Evolutionary conservation across 495 filamentous ascomycete species (phyloP).

Genomic region (Glarea lozoyensis): DNA sequence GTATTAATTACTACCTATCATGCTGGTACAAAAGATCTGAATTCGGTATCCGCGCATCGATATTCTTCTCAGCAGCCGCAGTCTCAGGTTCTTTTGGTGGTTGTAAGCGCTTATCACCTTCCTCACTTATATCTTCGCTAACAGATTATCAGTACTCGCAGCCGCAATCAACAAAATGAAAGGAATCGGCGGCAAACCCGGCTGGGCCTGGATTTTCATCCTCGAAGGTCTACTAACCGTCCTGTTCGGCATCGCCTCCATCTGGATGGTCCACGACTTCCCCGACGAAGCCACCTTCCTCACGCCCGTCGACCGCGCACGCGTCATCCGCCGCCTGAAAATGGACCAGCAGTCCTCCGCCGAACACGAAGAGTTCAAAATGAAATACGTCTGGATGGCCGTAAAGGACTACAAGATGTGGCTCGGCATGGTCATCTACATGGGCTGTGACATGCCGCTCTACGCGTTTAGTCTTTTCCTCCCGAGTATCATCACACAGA

Average conservation of each 20-base stretch:
- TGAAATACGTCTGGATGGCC: slow-evolving; percentile 64
- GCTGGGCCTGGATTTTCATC: slow-evolving; percentile 85
- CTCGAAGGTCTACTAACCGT: slow-evolving; percentile 71
- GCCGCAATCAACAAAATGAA: slow-evolving; percentile 71
- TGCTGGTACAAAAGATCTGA: slow-evolving; percentile 59
- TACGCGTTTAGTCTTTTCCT: slow-evolving; percentile 91
- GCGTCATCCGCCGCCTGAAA: slow-evolving; percentile 66
- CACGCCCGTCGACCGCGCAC: slow-evolving; percentile 56
- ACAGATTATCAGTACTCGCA: slow-evolving; percentile 50
- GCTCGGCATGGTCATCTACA: slow-evolving; percentile 66
- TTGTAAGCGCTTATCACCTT: slow-evolving; percentile 7
- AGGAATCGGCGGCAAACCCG: slow-evolving; percentile 52
- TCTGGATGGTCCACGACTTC: slow-evolving; percentile 87
- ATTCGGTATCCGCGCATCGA: slow-evolving; percentile 47
- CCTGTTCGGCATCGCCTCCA: slow-evolving; percentile 61
- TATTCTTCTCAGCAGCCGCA: slow-evolving; percentile 88
- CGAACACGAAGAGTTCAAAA: slow-evolving; percentile 71
- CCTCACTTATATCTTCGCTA: not conserved
- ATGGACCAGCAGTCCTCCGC: slow-evolving; percentile 70
- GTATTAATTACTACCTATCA: slow-evolving; percentile 80
- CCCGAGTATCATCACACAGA: slow-evolving; percentile 68
- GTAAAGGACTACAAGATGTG: slow-evolving; percentile 87
- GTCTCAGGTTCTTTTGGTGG: slow-evolving; percentile 82
- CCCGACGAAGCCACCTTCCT: slow-evolving; percentile 77
- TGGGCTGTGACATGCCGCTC: slow-evolving; percentile 64